Conservation (phyloP, 1,139 yeast genomes). For the Sugiyamaella neomexicana region DNA sequence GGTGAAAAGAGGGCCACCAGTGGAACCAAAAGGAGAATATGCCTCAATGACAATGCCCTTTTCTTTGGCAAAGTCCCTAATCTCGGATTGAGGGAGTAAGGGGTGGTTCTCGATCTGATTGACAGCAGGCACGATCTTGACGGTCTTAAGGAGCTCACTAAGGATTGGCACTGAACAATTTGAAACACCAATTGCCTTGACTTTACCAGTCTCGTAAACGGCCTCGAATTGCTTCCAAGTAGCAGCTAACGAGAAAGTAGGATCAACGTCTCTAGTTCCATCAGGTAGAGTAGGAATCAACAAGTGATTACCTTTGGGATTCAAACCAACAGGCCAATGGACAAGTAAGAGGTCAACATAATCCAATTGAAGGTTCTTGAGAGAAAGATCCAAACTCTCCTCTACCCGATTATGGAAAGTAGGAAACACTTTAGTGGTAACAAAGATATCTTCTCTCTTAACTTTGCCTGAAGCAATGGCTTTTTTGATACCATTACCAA, state of each 20-base stretch:
- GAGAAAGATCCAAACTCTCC: slow-evolving; percentile 59
- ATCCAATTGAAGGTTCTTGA: slow-evolving; percentile 67
- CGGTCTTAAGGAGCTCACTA: slow-evolving; percentile 52
- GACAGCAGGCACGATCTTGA: slow-evolving; percentile 61
- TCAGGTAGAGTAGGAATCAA: slow-evolving; percentile 46
- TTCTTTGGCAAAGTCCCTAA: slow-evolving; percentile 53
- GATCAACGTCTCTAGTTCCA: slow-evolving; percentile 50
- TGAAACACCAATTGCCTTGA: slow-evolving; percentile 75
- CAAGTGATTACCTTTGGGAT: slow-evolving; percentile 45
- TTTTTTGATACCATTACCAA: slow-evolving; percentile 54
- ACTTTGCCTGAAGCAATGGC: slow-evolving; percentile 66
- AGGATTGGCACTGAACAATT: slow-evolving; percentile 63
- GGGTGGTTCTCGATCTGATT: slow-evolving; percentile 81
- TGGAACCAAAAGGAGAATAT: slow-evolving; percentile 77
- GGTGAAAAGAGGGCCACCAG: slow-evolving; percentile 61
- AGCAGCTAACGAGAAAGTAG: slow-evolving; percentile 58
- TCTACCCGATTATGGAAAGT: slow-evolving; percentile 62
- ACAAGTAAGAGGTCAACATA: slow-evolving; percentile 81
- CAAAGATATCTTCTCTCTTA: slow-evolving; percentile 67
- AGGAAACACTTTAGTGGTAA: slow-evolving; percentile 82
- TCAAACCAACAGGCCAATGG: slow-evolving; percentile 80
- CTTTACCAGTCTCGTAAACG: slow-evolving; percentile 56
- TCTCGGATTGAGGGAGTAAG: slow-evolving; percentile 65
- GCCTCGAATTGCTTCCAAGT: slow-evolving; percentile 72
- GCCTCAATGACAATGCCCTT: slow-evolving; percentile 67